Conservation (phyloP, 805 yeast species). For the Peterozyma xylosa region DNA sequence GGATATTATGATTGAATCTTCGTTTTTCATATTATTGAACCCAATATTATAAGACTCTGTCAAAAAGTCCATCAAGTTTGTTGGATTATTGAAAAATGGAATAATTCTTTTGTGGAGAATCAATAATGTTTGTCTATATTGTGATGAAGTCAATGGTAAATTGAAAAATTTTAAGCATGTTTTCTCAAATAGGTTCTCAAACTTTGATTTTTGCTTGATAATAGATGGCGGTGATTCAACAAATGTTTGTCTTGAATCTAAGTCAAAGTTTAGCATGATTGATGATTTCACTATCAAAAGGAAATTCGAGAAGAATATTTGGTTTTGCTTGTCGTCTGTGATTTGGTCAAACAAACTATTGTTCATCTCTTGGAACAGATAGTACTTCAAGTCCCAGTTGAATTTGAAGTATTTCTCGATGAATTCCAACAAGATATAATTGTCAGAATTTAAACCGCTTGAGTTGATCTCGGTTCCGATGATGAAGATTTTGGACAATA, state of each 20-base stretch:
- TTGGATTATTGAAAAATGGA: conserved; percentile 75
- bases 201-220: conserved; percentile 26
- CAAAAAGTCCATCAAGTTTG: conserved; percentile 84
- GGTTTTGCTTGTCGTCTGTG: conserved; percentile 15
- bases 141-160: conserved; percentile 37
- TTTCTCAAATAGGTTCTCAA: conserved; percentile 61
- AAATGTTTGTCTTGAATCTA: conserved; percentile 28
- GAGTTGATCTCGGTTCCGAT: conserved; percentile 2
- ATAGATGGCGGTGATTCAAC: conserved; percentile 40
- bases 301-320: conserved; percentile 29
- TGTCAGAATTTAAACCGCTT: conserved; percentile 10
- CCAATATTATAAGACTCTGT: conserved; percentile 70
- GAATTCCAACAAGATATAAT: conserved; percentile 48
- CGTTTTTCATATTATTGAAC: conserved; percentile 16
- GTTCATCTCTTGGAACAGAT: conserved; percentile 48
- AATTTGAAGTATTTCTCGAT: conserved; percentile 42
- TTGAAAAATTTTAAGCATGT: conserved; percentile 55
- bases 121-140: conserved; percentile 61
- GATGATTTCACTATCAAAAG: conserved; percentile 27
- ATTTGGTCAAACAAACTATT: conserved; percentile 11
- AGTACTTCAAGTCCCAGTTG: conserved; percentile 74
- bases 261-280: conserved; percentile 22
- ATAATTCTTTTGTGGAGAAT: conserved; percentile 79
- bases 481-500: conserved; percentile 25
- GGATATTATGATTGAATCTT: conserved; percentile 21